Conservation (phyloP, 345 rosid species). For the Brassica juncea region DNA sequence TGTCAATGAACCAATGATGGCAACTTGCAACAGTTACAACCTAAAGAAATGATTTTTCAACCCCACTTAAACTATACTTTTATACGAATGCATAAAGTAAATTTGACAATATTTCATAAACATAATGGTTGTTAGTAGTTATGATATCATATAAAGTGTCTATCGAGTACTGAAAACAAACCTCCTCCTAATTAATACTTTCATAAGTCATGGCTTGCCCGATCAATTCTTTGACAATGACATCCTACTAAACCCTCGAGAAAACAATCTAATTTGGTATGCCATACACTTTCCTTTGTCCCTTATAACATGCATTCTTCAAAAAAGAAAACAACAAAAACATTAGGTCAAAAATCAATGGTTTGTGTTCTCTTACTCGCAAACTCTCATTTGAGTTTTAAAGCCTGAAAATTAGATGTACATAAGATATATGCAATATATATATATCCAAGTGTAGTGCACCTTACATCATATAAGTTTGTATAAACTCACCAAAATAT, state of each 20-base stretch:
- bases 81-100: constrained; percentile 25
- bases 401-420: too few relatives aligned
- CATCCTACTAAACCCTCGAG: constrained; percentile 34
- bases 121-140: constrained; percentile 42
- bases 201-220: constrained; percentile 33
- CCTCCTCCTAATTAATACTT: constrained; percentile 23
- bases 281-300: constrained; percentile 14
- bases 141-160: constrained; percentile 26
- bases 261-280: constrained; percentile 28
- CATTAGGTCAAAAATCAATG: constrained; percentile 1
- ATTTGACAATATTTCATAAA: constrained; percentile 19
- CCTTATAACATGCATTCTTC: constrained; percentile 8
- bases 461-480: too few relatives aligned
- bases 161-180: constrained; percentile 15
- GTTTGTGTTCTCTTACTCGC: too few relatives aligned
- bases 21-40: constrained; percentile 20
- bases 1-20: constrained; percentile 38
- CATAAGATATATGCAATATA: too few relatives aligned
- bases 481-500: too few relatives aligned
- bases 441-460: too few relatives aligned
- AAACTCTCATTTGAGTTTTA: too few relatives aligned
- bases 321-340: not conserved
- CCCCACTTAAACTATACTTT: not conserved
- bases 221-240: constrained; percentile 40
- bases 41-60: constrained; percentile 6